phyloP scores from a whole-genome alignment of 768 basidiomycete species.

The Arthromyces matolae region DNA sequence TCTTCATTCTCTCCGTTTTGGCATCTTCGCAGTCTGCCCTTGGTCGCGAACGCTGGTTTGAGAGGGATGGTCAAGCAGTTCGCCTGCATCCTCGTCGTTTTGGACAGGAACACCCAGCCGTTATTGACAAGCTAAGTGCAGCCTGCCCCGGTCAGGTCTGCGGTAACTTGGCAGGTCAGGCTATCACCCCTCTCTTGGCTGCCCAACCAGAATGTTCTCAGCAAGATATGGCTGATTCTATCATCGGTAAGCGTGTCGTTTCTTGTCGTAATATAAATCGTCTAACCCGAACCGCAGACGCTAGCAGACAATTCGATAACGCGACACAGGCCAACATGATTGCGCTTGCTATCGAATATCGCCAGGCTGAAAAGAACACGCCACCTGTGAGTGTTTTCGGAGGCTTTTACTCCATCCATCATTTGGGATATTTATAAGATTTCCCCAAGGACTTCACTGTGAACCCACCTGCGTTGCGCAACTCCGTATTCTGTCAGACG shows the following conservation, averaged over 20 bases:
- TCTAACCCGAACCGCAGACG: slow-evolving; percentile 31
- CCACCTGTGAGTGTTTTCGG: slow-evolving; percentile 41
- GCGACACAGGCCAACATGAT: slow-evolving; percentile 50
- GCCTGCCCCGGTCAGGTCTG: slow-evolving; percentile 51
- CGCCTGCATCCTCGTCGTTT: slow-evolving; percentile 51
- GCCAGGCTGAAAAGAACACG: slow-evolving; percentile 58
- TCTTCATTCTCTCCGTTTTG: slow-evolving; percentile 25
- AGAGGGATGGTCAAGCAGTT: slow-evolving; percentile 43
- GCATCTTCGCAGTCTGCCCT: slow-evolving; percentile 28
- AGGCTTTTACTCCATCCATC: neutral
- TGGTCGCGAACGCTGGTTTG: slow-evolving; percentile 44
- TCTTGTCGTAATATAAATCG: neutral
- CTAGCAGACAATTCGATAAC: slow-evolving; percentile 48
- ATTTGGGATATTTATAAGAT: neutral
- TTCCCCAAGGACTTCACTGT: slow-evolving; percentile 45
- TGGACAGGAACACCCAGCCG: slow-evolving; percentile 46
- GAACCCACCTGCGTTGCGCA: slow-evolving; percentile 46
- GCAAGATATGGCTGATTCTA: slow-evolving; percentile 54
- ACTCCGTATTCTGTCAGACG: slow-evolving; percentile 57
- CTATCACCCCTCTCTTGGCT: slow-evolving; percentile 50
- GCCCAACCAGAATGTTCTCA: slow-evolving; percentile 51
- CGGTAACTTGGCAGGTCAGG: slow-evolving; percentile 44
- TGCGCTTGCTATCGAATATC: slow-evolving; percentile 47
- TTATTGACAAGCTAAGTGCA: slow-evolving; percentile 39
- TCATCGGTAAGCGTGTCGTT: slow-evolving; percentile 40